phyloP scores from a whole-genome alignment of 768 basidiomycete species.

The Tulasnella sp. region DNA sequence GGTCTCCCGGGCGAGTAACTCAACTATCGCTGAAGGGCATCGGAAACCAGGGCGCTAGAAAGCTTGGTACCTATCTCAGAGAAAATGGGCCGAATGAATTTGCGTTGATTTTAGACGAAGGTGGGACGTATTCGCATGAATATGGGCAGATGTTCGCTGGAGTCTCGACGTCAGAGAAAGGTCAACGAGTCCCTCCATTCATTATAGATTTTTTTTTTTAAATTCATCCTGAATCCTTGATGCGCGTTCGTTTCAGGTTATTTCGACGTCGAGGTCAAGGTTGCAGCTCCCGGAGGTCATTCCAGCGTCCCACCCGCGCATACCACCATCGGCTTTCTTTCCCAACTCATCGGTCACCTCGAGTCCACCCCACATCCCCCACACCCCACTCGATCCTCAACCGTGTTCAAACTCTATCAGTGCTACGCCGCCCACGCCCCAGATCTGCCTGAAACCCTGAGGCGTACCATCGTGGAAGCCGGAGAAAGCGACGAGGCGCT shows the following conservation, averaged over 20 bases:
- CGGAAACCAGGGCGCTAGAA: conserved; percentile 31
- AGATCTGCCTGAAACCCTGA: conserved; percentile 38
- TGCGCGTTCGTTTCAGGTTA: conserved; percentile 28
- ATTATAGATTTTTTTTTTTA: too few relatives aligned
- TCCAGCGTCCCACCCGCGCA: conserved; percentile 75
- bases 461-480: conserved; percentile 39
- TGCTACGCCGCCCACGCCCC: conserved; percentile 57
- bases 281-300: conserved; percentile 67
- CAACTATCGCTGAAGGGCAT: too few relatives aligned
- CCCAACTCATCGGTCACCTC: conserved; percentile 53
- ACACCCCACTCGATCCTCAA: conserved; percentile 42
- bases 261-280: conserved; percentile 49
- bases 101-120: conserved; percentile 80
- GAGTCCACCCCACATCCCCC: conserved; percentile 48
- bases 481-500: conserved; percentile 37
- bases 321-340: conserved; percentile 69
- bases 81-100: conserved; percentile 63
- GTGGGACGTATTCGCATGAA: conserved; percentile 37
- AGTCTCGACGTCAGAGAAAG: conserved; percentile 65
- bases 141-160: conserved; percentile 47
- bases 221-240: background rate
- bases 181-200: background rate
- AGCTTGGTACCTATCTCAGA: conserved; percentile 35
- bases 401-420: conserved; percentile 47
- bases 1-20: too few relatives aligned